phyloP scores from a whole-genome alignment of 2,329 filamentous ascomycete genomes.

The Ophiognomonia clavigignenti-juglandacearum region DNA sequence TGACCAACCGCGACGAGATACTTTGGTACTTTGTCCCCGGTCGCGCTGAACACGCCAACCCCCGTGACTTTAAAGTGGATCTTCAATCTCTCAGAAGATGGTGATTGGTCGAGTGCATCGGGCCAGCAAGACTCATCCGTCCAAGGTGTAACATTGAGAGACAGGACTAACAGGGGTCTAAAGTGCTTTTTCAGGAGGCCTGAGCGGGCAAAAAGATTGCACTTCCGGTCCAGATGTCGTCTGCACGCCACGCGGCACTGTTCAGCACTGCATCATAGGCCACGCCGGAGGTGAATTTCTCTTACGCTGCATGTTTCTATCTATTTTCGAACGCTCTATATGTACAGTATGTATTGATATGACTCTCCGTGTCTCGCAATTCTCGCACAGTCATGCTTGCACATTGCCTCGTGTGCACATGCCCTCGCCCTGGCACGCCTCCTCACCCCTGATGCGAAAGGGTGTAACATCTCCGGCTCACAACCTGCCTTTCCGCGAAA shows the following conservation, averaged over 20 bases:
- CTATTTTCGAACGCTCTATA: background rate
- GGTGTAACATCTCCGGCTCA: too few relatives aligned
- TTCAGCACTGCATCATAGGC: background rate
- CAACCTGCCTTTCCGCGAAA: too few relatives aligned
- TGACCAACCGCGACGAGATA: slow-evolving; percentile 13
- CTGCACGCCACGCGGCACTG: background rate
- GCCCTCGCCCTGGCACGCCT: too few relatives aligned
- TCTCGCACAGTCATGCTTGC: too few relatives aligned
- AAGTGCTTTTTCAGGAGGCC: too few relatives aligned
- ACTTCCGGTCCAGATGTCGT: slow-evolving; percentile 1
- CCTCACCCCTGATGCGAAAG: too few relatives aligned
- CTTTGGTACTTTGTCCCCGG: background rate
- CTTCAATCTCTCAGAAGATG: background rate
- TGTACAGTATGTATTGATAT: background rate
- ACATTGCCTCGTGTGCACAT: too few relatives aligned
- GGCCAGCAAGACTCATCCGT: slow-evolving; percentile 13
- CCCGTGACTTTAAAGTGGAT: slow-evolving; percentile 10
- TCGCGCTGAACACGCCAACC: slow-evolving; percentile 5
- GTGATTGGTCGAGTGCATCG: slow-evolving; percentile 10
- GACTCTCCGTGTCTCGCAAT: background rate
- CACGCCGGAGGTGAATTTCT: background rate
- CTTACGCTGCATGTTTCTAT: background rate
- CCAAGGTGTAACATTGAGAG: slow-evolving; percentile 5
- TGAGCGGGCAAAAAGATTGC: background rate
- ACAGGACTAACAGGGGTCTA: slow-evolving; percentile 9